phyloP scores from a whole-genome alignment of 352 stramenopile species.

The Thalassiosira mediterranea region DNA sequence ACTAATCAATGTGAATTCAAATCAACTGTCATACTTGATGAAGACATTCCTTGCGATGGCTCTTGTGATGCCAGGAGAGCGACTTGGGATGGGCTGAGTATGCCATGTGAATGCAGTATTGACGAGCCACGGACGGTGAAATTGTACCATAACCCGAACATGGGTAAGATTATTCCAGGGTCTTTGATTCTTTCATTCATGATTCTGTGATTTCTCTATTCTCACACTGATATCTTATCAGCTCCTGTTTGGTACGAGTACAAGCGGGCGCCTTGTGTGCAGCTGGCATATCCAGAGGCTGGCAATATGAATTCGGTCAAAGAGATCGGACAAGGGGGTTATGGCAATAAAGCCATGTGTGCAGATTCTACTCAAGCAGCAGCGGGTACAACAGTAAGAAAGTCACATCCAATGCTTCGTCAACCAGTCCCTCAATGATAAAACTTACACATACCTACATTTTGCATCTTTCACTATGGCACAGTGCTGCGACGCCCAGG shows the following conservation, averaged over 20 bases:
- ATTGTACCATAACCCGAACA: slow-evolving; percentile 43
- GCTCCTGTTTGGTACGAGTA: slow-evolving; percentile 71
- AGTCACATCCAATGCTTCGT: too few species aligned
- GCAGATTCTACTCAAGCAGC: slow-evolving; percentile 1
- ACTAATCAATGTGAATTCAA: slow-evolving; percentile 25
- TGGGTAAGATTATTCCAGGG: too few species aligned
- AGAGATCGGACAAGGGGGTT: slow-evolving; percentile 40
- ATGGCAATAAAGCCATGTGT: slow-evolving; percentile 50
- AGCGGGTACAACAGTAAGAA: slow-evolving; percentile 36
- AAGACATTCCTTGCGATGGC: slow-evolving; percentile 55
- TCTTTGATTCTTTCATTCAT: too few species aligned
- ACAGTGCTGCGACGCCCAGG: slow-evolving; percentile 28
- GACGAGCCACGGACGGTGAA: slow-evolving; percentile 50
- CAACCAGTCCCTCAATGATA: too few species aligned
- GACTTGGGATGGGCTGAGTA: slow-evolving; percentile 22
- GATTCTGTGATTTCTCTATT: too few species aligned
- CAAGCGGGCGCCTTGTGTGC: slow-evolving; percentile 49
- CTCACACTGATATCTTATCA: too few species aligned
- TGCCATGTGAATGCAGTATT: slow-evolving; percentile 52
- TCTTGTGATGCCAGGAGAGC: slow-evolving; percentile 23
- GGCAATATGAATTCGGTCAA: slow-evolving; percentile 45
- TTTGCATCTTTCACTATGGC: slow-evolving; percentile 13
- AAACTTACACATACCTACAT: too few species aligned
- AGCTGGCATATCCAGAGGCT: slow-evolving; percentile 49
- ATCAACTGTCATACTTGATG: slow-evolving; percentile 40